Evolutionary conservation across 495 filamentous ascomycete genomes (phyloP), one percentile per base, ranked within the genome.

Genomic region (Penicillium bovifimosum): DNA sequence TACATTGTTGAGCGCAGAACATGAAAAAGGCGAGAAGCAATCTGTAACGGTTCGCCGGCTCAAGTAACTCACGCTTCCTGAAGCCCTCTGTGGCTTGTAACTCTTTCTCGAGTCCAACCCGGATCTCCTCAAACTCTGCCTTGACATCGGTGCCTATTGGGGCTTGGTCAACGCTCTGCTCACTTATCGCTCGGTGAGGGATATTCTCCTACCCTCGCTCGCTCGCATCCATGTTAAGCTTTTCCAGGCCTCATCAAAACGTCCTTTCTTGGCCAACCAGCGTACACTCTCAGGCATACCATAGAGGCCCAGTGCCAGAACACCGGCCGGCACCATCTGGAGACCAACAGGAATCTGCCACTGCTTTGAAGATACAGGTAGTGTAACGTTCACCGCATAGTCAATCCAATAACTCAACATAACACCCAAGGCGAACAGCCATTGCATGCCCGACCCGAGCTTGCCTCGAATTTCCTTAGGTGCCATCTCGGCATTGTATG

Each of bases 261-360:
- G 67, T 10, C 72, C 74, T 46, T 73, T 73, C 50, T 75, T 79
- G 6, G 71, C 70, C 26, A 79, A 56, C 77, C 78, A 81, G 20
- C 77, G 70, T 59, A 61, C 64, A 70, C 71, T 74, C 54, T 81
- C 77, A 0, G 71, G 71, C 24, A 80, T 39, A 6, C 70, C 70
- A 7, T 76, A 58, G 47, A 77, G 71, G 2, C 76, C 72, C 3
- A 78, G 6, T 3, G 65, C 69, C 13, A 82, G 64, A 8, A 81
- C 55, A 9, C 63, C 67, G 1, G 72, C 71, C 0, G 78, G 75
- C 7, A 74, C 67, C 43, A 80, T 58, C 39, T 82, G 79, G 26
- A 80, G 56, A 6, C 74, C 76, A 34, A 82, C 62, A 0, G 77
- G 76, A 24, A 81, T 79, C 58, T 77, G 75, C 80, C 78, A 82